Percentiles rank a stretch among this genome's conserved stretches.
These are phyloP conservation scores for Acacia crassicarpa DNA, from an alignment of 306 rosid genomes.

Conservation along the genomic window DNA sequence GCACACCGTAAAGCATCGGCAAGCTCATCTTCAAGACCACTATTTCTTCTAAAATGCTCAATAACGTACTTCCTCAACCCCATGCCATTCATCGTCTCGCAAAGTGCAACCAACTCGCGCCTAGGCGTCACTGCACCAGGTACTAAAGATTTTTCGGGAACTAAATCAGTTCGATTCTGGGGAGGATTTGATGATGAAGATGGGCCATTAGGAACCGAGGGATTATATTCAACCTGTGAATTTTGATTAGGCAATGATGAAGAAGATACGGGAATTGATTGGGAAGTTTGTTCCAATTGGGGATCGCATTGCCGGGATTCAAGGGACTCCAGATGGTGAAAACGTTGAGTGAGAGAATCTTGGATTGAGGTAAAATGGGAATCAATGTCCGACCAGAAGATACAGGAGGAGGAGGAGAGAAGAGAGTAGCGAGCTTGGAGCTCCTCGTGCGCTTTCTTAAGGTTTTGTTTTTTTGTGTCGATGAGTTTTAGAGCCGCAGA, in stretches of 20 bases:
- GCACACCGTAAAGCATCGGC: slow-evolving; percentile 47
- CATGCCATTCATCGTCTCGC: slow-evolving; percentile 63
- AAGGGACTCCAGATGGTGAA: slow-evolving; percentile 60
- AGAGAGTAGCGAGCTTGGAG: slow-evolving; percentile 54
- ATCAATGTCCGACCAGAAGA: slow-evolving; percentile 69
- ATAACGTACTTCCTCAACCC: slow-evolving; percentile 58
- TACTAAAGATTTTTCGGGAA: slow-evolving; percentile 4
- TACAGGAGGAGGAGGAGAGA: slow-evolving; percentile 48
- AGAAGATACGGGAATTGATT: slow-evolving; percentile 2
- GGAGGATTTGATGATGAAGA: background rate
- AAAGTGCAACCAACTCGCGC: slow-evolving; percentile 43
- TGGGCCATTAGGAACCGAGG: background rate
- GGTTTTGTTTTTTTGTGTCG: slow-evolving; percentile 56
- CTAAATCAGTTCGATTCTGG: slow-evolving; percentile 2
- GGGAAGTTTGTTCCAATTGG: background rate
- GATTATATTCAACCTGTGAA: background rate
- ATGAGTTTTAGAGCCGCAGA: slow-evolving; percentile 56
- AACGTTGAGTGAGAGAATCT: slow-evolving; percentile 46
- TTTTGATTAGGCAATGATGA: background rate
- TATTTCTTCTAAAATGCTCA: slow-evolving; percentile 35
- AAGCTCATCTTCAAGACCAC: slow-evolving; percentile 49
- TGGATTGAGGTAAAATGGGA: slow-evolving; percentile 59
- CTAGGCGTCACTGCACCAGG: slow-evolving; percentile 34
- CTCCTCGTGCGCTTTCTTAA: slow-evolving; percentile 68
- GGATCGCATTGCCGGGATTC: slow-evolving; percentile 36